phyloP scores from a whole-genome alignment of 1,284 basidiomycete species.

The Apiotrichum laibachii region DNA sequence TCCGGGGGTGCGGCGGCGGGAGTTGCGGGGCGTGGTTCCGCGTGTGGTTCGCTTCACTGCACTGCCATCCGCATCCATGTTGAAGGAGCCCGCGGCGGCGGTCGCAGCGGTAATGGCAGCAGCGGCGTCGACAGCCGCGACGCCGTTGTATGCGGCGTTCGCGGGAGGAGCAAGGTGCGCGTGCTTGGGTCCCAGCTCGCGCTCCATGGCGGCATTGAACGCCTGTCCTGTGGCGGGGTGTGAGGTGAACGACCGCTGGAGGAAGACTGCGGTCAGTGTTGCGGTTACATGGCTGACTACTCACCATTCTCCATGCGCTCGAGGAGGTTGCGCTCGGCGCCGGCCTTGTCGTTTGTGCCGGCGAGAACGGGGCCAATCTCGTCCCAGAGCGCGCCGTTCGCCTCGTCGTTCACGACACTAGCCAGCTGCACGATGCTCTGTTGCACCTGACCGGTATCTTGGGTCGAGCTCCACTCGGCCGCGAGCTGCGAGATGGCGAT shows the following conservation, averaged over 20 bases:
- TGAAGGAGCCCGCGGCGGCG: neutral
- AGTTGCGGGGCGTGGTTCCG: neutral
- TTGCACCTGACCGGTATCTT: neutral
- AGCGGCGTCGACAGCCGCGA: too few relatives aligned
- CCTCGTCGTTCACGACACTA: neutral
- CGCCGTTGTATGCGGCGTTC: too few relatives aligned
- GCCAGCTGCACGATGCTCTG: neutral
- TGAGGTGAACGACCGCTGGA: neutral
- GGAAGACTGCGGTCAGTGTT: neutral
- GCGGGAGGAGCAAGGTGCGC: too few relatives aligned
- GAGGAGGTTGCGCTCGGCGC: slow-evolving; percentile 13
- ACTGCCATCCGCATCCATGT: too few relatives aligned
- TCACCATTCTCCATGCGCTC: slow-evolving; percentile 15
- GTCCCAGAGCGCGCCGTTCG: slow-evolving; percentile 1
- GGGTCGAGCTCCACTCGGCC: slow-evolving; percentile 28
- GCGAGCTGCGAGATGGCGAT: slow-evolving; percentile 42
- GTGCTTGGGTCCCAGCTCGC: neutral
- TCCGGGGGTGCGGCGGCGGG: neutral
- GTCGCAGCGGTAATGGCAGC: neutral
- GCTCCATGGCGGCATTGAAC: neutral
- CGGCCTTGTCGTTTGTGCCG: slow-evolving; percentile 2
- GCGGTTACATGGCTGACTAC: neutral
- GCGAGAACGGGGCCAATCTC: slow-evolving; percentile 7
- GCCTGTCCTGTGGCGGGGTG: slow-evolving; percentile 2
- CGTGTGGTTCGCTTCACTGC: neutral